These are phyloP conservation scores for Penicillium nordicum DNA, from an alignment of 2,329 filamentous ascomycete genomes.

Conservation along the genomic window DNA sequence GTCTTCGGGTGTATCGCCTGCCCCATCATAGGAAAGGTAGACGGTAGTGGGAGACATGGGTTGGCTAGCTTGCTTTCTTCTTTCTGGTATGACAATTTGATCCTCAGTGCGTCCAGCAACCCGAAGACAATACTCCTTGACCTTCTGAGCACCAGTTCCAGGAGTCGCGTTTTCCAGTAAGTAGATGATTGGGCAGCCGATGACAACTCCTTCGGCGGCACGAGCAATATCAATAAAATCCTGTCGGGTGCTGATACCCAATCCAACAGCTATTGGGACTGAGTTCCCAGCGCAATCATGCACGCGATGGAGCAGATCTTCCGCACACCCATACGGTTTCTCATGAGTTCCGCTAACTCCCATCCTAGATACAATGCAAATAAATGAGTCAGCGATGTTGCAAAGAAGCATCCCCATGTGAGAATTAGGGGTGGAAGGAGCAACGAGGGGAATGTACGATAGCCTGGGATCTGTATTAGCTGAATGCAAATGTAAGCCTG, in stretches of 20 bases:
- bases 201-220: slow-evolving; percentile 87
- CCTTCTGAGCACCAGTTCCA: slow-evolving; percentile 62
- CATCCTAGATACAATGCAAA: slow-evolving; percentile 94
- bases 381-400: slow-evolving; percentile 91
- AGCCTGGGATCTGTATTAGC: slow-evolving; percentile 50
- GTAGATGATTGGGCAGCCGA: slow-evolving; percentile 87
- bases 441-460: slow-evolving; percentile 89
- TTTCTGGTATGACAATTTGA: slow-evolving; percentile 49
- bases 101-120: slow-evolving; percentile 52
- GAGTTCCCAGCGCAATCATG: slow-evolving; percentile 77
- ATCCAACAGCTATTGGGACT: slow-evolving; percentile 83
- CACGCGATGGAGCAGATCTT: slow-evolving; percentile 73
- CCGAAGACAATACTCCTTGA: slow-evolving; percentile 79
- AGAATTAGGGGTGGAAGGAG: slow-evolving; percentile 80
- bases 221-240: slow-evolving; percentile 79
- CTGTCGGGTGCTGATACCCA: slow-evolving; percentile 88
- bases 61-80: slow-evolving; percentile 30
- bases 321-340: slow-evolving; percentile 72
- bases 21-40: slow-evolving; percentile 39
- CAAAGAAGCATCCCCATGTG: slow-evolving; percentile 92
- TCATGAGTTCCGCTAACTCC: slow-evolving; percentile 87
- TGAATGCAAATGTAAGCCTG: background rate
- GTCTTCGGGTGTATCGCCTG: background rate
- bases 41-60: slow-evolving; percentile 35
- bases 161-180: slow-evolving; percentile 64